Evolutionary conservation across 805 yeast species (phyloP).

Genomic region (Wickerhamomyces pijperi): DNA sequence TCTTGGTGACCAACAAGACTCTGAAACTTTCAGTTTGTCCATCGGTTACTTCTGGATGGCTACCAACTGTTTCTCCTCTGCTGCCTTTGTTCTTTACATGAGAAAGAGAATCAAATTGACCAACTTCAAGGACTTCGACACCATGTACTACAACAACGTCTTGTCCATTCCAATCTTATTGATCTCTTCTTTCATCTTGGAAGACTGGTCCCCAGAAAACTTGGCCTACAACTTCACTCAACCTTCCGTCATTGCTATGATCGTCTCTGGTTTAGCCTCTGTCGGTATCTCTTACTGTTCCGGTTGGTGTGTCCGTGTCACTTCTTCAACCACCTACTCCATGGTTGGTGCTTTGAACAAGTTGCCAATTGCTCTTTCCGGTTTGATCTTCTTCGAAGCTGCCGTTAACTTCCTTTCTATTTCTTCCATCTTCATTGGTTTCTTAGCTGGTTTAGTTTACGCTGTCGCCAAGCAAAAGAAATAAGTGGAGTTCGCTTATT

Average conservation of each 20-base stretch:
- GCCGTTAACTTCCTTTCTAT: conserved; percentile 89
- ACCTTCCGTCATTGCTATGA: conserved; percentile 64
- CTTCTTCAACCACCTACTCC: conserved; percentile 95
- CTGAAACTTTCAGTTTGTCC: conserved; percentile 29
- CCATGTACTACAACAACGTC: conserved; percentile 96
- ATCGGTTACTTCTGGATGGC: conserved; percentile 97
- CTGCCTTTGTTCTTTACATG: conserved; percentile 87
- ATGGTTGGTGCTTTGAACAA: conserved; percentile 99
- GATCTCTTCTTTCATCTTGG: conserved; percentile 62
- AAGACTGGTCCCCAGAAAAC: conserved; percentile 88
- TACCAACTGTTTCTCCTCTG: conserved; percentile 86
- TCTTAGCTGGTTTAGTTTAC: conserved; percentile 90
- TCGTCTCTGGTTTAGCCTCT: conserved; percentile 86
- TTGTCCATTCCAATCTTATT: conserved; percentile 85
- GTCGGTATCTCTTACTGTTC: conserved; percentile 98
- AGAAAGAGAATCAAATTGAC: conserved; percentile 97
- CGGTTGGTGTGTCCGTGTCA: conserved; percentile 99
- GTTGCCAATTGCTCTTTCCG: conserved; percentile 93
- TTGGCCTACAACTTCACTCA: conserved; percentile 66
- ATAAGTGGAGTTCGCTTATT: too few species aligned
- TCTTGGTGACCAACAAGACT: conserved; percentile 56
- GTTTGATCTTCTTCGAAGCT: conserved; percentile 89
- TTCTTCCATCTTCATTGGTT: conserved; percentile 85
- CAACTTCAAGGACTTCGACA: conserved; percentile 91
- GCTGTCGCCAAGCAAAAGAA: conserved; percentile 89